These are phyloP conservation scores for Centrapalus pauciflorus DNA, from an alignment of 129 eudicot species.

Conservation along the genomic window DNA sequence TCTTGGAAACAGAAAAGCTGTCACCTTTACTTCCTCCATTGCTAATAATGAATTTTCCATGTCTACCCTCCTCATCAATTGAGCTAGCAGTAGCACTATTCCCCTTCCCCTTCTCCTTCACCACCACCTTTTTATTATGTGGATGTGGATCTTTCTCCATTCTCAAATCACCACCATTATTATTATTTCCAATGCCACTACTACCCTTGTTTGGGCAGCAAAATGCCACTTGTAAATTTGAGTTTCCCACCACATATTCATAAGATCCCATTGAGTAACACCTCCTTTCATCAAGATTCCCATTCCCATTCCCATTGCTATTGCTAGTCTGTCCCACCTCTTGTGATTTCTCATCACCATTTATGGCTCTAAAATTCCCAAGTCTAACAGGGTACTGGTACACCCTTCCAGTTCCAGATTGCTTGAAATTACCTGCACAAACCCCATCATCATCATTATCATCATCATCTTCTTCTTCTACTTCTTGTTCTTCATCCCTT, in stretches of 20 bases:
- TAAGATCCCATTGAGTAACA: slow-evolving; percentile 91
- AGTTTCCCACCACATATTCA: slow-evolving; percentile 73
- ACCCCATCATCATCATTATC: slow-evolving; percentile 17
- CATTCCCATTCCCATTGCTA: no score
- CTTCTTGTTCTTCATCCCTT: slow-evolving; percentile 36
- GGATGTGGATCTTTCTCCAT: slow-evolving; percentile 36
- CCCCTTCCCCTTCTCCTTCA: slow-evolving; percentile 26
- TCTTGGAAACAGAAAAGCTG: slow-evolving; percentile 87
- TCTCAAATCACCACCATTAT: slow-evolving; percentile 31
- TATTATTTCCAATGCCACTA: slow-evolving; percentile 5
- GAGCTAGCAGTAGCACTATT: slow-evolving; percentile 30
- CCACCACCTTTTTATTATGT: no score
- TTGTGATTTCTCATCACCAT: slow-evolving; percentile 21
- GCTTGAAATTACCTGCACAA: slow-evolving; percentile 36
- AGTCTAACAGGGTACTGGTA: slow-evolving; percentile 72
- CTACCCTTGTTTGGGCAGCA: slow-evolving; percentile 20
- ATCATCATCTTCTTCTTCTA: slow-evolving; percentile 22
- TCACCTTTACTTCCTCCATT: slow-evolving; percentile 65
- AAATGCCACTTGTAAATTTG: slow-evolving; percentile 66
- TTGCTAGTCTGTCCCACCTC: slow-evolving; percentile 68
- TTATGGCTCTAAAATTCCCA: slow-evolving; percentile 58
- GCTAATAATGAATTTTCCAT: slow-evolving; percentile 53
- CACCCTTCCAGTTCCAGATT: slow-evolving; percentile 51
- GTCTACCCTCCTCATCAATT: slow-evolving; percentile 29
- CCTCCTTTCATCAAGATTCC: slow-evolving; percentile 75